Evolutionary conservation across 352 stramenopile species (phyloP), one percentile per base, ranked within the genome.

Genomic region (Globisporangium cystogenes): DNA sequence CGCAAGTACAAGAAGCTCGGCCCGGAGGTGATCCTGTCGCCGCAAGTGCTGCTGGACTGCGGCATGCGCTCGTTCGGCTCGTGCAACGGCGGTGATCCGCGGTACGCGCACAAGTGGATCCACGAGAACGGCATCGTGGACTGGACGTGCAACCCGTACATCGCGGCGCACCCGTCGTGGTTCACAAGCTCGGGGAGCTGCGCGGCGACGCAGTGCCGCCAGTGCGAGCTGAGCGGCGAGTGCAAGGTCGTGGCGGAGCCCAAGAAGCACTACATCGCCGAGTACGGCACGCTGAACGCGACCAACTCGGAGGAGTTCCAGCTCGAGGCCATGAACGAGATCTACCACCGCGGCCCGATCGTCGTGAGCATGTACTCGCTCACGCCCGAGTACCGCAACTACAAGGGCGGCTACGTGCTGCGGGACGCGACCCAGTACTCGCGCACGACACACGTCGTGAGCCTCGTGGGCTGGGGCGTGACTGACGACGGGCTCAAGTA

Each of bases 331-430:
- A 98, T 98, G 85, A 93, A 96, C 33, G 96, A 99, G 76, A 98
- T 99, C 51, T 98, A 97, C 66, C 89, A 93, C 26, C 90, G 95
- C 48, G 95, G 95, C 7, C 94, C 94, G 26, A 96, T 98, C 51
- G 87, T 96, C 47, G 93, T 96, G 62, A 96, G 83, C 49, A 96
- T 98, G 68, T 90, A 88, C 69, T 91, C 81, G 51, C 58, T 83
- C 26, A 72, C 81, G 5, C 67, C 61, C 16, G 78, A 90, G 51
- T 89, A 88, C 59, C 67, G 60, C 29, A 76, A 96, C 41, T 98
- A 98, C 75, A 88, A 80, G 23, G 93, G 92, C 40, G 96, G 94
- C 42, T 91, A 83, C 44, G 83, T 98, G 47, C 67, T 98, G 16
- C 77, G 89, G n/a, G 81, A 93, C 57, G 82, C 91, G 35, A 89